Evolutionary conservation across 2,329 filamentous ascomycete genomes (phyloP), one percentile per base, ranked within the genome.

Genomic region (Aureobasidium sp.): DNA sequence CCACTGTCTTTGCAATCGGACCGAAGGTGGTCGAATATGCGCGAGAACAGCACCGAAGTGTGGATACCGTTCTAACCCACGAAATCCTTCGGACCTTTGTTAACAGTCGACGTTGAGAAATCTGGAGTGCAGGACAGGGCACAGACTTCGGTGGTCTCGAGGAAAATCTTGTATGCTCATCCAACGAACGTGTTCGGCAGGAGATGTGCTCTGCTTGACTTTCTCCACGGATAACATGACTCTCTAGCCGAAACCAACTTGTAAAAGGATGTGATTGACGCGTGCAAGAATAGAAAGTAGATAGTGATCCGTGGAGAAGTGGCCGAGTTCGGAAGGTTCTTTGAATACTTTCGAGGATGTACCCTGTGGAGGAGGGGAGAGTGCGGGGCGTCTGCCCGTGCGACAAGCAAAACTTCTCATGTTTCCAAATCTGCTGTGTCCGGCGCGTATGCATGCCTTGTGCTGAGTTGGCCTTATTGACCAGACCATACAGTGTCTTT

Each of bases 331-430:
- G 53, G 53, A 46, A 46, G 39, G 53, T 46, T n/a, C 7, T 48
- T 17, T 48, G 26, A n/a, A n/a, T 48, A 48, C 46, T 29, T 48
- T 48, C 4, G n/a, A 29, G 7, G 7, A 29, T 29, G 46, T 55
- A 55, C 27, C 46, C 24, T 59, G 41, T 32, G 55, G 32, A 57
- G 53, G 27, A 59, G 53, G 34, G 34, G 12, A 15, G 39, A 59
- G 53, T 57, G 53, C 55, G 55, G 55, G 43, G 55, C 46, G 47
- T 59, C 55, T 57, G 53, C 20, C 41, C 43, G 53, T 57, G 53
- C 41, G 15, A 57, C 27, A 15, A 36, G 27, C 44, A 29, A 48
- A 8, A 29, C 26, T 17, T 57, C 39, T 44, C 29, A 24, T 10
- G 53, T 46, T 57, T 24, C 36, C n/a, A 55, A 43, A 41, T 32